Percentiles rank a stretch among this genome's conserved stretches.
Evolutionary conservation across 1,284 basidiomycete species (phyloP).

Genomic region (Sporisorium sorghi): DNA sequence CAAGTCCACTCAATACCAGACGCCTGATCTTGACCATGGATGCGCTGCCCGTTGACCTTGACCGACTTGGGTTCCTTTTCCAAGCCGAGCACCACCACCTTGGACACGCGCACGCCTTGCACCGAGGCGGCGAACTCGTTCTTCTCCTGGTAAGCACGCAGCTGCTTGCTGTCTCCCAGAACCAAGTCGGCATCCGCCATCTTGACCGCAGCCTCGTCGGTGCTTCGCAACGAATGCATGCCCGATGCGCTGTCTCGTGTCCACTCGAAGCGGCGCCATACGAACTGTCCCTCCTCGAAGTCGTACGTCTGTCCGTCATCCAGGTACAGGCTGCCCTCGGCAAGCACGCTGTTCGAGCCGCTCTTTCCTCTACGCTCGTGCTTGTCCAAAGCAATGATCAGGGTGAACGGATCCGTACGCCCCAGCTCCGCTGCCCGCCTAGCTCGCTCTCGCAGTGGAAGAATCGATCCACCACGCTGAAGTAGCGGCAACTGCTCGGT

Average conservation of each 20-base stretch:
- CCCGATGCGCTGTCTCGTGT: slow-evolving; percentile 15
- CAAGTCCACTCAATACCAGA: slow-evolving; percentile 47
- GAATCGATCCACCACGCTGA: slow-evolving; percentile 89
- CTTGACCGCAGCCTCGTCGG: slow-evolving; percentile 35
- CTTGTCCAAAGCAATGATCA: slow-evolving; percentile 83
- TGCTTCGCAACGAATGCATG: slow-evolving; percentile 39
- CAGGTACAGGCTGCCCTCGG: slow-evolving; percentile 88
- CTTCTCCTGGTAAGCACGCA: slow-evolving; percentile 24
- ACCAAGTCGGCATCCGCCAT: slow-evolving; percentile 23
- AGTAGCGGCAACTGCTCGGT: slow-evolving; percentile 82
- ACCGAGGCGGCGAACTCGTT: slow-evolving; percentile 60
- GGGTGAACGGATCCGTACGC: slow-evolving; percentile 91
- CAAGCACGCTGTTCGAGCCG: slow-evolving; percentile 66
- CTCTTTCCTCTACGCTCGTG: slow-evolving; percentile 21
- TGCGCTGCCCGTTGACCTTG: slow-evolving; percentile 26
- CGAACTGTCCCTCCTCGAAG: slow-evolving; percentile 81
- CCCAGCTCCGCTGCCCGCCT: slow-evolving; percentile 87
- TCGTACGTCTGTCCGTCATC: slow-evolving; percentile 92
- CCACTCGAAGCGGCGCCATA: slow-evolving; percentile 72
- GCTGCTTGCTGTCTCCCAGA: slow-evolving; percentile 44
- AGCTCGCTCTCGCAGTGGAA: slow-evolving; percentile 86
- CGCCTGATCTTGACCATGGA: slow-evolving; percentile 12
- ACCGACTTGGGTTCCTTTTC: slow-evolving; percentile 47
- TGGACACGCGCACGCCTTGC: slow-evolving; percentile 60
- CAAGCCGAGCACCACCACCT: slow-evolving; percentile 63